Evolutionary conservation across 1,284 basidiomycete species (phyloP).

Genomic region (Apiotrichum siamense): DNA sequence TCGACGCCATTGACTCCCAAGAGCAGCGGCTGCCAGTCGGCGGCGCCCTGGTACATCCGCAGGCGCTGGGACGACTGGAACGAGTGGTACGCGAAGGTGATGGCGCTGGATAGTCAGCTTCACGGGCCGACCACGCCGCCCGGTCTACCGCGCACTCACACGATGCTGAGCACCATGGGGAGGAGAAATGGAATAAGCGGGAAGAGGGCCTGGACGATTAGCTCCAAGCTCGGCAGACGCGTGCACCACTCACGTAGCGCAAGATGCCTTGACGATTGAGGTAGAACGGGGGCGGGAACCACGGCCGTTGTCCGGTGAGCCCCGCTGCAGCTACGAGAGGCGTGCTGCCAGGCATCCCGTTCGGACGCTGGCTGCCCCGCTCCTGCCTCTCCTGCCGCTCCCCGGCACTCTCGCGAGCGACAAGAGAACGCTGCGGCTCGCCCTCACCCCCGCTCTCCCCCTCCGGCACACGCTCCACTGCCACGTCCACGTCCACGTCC

Average conservation of each 20-base stretch:
- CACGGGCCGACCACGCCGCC: neutral
- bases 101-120: slow-evolving; percentile 9
- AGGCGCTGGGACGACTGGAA: slow-evolving; percentile 26
- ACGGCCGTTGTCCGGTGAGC: slow-evolving; percentile 9
- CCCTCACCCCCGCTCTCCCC: too few relatives aligned
- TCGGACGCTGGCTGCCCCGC: too few relatives aligned
- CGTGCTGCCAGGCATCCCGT: too few relatives aligned
- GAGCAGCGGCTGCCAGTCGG: neutral
- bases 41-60: neutral
- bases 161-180: slow-evolving; percentile 26
- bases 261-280: slow-evolving; percentile 26
- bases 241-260: slow-evolving; percentile 28
- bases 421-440: too few relatives aligned
- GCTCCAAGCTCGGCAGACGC: neutral
- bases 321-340: slow-evolving; percentile 1
- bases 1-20: too few relatives aligned
- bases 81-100: slow-evolving; percentile 27
- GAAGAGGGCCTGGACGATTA: slow-evolving; percentile 22
- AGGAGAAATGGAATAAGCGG: slow-evolving; percentile 30
- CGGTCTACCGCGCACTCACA: slow-evolving; percentile 19
- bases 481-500: too few relatives aligned
- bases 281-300: slow-evolving; percentile 32
- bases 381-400: too few relatives aligned
- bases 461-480: too few relatives aligned
- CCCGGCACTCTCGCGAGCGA: too few relatives aligned